Conservation (phyloP, 306 rosid genomes). For the Pyrus pyrifolia region DNA sequence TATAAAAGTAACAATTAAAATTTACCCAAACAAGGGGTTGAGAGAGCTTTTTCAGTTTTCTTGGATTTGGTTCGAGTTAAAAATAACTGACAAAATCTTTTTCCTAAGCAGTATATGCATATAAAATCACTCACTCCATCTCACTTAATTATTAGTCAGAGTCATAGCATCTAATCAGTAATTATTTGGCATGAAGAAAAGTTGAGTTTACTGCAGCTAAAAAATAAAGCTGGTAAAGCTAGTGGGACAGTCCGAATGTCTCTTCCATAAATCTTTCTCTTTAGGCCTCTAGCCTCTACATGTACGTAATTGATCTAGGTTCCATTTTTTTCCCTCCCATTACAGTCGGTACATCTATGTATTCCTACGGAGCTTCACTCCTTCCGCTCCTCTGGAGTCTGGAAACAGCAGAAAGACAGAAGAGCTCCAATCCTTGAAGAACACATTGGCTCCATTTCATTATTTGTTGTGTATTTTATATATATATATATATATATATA, state of each 20-base stretch:
- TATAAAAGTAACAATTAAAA: too few species aligned
- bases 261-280: slow-evolving; percentile 33
- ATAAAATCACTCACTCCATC: background rate
- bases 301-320: background rate
- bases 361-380: background rate
- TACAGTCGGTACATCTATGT: slow-evolving; percentile 6
- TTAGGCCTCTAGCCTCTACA: slow-evolving; percentile 8
- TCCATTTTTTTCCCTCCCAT: slow-evolving; percentile 3
- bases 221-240: slow-evolving; percentile 53
- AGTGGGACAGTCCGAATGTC: slow-evolving; percentile 99
- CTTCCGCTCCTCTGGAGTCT: slow-evolving; percentile 7
- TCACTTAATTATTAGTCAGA: slow-evolving; percentile 19
- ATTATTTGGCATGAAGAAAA: slow-evolving; percentile 28
- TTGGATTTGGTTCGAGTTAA: background rate
- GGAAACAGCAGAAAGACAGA: slow-evolving; percentile 12
- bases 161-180: slow-evolving; percentile 31
- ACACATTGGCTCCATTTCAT: slow-evolving; percentile 33
- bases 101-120: background rate
- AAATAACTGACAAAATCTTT: slow-evolving; percentile 16
- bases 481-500: too few species aligned
- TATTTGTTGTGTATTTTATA: background rate
- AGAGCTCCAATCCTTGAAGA: slow-evolving; percentile 25
- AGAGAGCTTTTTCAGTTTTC: background rate
- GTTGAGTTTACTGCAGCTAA: slow-evolving; percentile 9
- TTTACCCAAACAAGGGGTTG: too few species aligned